A percentile compares a stretch with the other conserved stretches of the same genome.
Conservation (phyloP, 352 stramenopile genomes). For the Phytophthora rubi region DNA sequence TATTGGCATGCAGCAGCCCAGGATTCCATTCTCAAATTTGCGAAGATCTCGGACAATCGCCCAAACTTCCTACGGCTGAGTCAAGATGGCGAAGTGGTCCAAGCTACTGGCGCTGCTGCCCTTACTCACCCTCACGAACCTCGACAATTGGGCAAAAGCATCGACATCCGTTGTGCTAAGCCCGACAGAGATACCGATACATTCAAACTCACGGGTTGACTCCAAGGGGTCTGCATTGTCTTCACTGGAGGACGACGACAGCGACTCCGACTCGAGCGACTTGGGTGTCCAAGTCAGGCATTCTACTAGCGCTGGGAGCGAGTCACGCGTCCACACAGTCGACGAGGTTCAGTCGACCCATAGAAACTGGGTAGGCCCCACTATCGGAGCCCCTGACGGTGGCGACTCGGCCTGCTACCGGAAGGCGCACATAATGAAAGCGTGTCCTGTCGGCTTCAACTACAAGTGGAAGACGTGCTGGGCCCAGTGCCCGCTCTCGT, state of each 20-base stretch:
- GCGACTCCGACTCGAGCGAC: neutral
- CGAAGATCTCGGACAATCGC: neutral
- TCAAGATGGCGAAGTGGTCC: neutral
- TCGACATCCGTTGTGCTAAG: neutral
- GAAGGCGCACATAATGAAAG: constrained; percentile 35
- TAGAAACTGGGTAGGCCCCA: constrained; percentile 39
- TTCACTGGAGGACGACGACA: neutral
- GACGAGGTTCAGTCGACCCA: constrained; percentile 35
- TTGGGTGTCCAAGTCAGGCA: neutral
- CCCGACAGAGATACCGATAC: neutral
- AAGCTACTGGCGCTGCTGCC: neutral
- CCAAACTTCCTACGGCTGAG: neutral
- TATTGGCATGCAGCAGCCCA: neutral
- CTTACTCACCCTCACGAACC: neutral
- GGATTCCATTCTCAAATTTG: neutral
- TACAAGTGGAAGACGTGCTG: constrained; percentile 52
- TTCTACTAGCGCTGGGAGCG: neutral
- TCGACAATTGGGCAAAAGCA: neutral
- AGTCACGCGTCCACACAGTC: constrained; percentile 20
- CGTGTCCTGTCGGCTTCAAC: constrained; percentile 37
- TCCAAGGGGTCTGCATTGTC: neutral
- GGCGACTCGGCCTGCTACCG: constrained; percentile 33
- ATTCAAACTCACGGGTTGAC: neutral
- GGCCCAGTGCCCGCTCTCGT: constrained; percentile 53
- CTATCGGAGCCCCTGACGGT: constrained; percentile 27